These are phyloP conservation scores for Verticillium klebahnii DNA, from an alignment of 2,329 filamentous ascomycete genomes.

Conservation along the genomic window DNA sequence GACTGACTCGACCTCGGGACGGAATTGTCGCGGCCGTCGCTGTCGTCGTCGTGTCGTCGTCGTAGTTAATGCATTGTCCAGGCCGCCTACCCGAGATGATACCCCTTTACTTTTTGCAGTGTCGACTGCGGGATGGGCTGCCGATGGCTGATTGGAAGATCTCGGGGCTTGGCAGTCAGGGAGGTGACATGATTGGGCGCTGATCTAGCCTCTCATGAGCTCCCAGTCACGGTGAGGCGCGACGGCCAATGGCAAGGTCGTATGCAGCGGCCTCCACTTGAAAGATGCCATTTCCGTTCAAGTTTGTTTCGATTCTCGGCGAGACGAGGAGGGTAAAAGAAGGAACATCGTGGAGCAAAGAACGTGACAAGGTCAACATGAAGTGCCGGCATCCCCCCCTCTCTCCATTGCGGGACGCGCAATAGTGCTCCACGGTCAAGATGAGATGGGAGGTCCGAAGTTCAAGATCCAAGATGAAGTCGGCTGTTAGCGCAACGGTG, in stretches of 20 bases:
- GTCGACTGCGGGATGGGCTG: neutral
- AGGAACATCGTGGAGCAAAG: neutral
- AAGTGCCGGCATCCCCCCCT: neutral
- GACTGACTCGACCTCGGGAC: neutral
- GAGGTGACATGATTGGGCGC: neutral
- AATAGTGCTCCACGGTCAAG: neutral
- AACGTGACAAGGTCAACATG: neutral
- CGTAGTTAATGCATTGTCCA: neutral
- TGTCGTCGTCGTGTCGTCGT: neutral
- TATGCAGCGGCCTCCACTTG: neutral
- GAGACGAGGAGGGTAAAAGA: neutral
- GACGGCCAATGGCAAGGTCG: neutral
- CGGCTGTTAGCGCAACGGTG: neutral
- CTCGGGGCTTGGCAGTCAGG: neutral
- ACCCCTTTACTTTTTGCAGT: neutral
- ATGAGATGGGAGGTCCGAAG: neutral
- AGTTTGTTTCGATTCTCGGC: neutral
- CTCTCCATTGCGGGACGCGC: neutral
- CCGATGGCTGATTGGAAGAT: neutral
- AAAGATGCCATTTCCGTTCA: neutral
- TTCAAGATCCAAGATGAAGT: neutral
- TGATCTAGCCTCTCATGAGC: neutral
- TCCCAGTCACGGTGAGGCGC: neutral
- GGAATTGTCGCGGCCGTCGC: neutral
- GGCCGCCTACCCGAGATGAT: neutral